These are phyloP conservation scores for Piloderma croceum DNA, from an alignment of 768 basidiomycete species.

Conservation along the genomic window DNA sequence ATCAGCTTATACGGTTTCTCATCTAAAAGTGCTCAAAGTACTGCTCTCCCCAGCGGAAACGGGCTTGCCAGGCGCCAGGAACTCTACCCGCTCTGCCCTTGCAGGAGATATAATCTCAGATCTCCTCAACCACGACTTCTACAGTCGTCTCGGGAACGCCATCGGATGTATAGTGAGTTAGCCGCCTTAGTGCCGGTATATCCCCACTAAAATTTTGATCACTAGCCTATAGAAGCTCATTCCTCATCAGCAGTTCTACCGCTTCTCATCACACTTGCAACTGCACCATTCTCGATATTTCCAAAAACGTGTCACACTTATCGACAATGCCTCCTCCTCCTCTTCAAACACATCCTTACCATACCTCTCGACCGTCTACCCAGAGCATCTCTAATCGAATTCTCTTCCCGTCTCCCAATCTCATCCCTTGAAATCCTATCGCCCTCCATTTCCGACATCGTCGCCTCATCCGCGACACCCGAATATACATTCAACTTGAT, in stretches of 20 bases:
- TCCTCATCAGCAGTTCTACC: conserved; percentile 41
- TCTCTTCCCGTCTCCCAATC: conserved; percentile 64
- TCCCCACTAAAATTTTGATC: too few species aligned
- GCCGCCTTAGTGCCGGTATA: too few species aligned
- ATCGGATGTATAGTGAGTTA: conserved; percentile 48
- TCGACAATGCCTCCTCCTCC: too few species aligned
- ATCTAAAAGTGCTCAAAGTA: conserved; percentile 47
- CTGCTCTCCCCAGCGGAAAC: conserved; percentile 34
- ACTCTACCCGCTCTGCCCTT: too few species aligned
- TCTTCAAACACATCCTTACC: conserved; percentile 56
- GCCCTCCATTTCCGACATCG: conserved; percentile 18
- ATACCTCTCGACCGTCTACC: conserved; percentile 72
- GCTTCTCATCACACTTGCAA: conserved; percentile 41
- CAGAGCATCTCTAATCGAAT: conserved; percentile 50
- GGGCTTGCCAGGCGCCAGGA: conserved; percentile 24
- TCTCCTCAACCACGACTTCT: conserved; percentile 43
- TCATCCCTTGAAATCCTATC: conserved; percentile 30
- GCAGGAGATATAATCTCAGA: conserved; percentile 36
- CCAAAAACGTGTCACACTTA: too few species aligned
- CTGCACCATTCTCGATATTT: conserved; percentile 37
- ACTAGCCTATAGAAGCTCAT: conserved; percentile 54
- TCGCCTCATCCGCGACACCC: too few species aligned
- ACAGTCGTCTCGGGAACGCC: conserved; percentile 35
- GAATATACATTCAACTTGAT: conserved; percentile 71
- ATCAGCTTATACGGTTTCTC: conserved; percentile 37